Percentiles rank a stretch among this genome's conserved stretches.
Evolutionary conservation across 2,329 filamentous ascomycete species (phyloP).

Genomic region (Hypoxylon sp.): DNA sequence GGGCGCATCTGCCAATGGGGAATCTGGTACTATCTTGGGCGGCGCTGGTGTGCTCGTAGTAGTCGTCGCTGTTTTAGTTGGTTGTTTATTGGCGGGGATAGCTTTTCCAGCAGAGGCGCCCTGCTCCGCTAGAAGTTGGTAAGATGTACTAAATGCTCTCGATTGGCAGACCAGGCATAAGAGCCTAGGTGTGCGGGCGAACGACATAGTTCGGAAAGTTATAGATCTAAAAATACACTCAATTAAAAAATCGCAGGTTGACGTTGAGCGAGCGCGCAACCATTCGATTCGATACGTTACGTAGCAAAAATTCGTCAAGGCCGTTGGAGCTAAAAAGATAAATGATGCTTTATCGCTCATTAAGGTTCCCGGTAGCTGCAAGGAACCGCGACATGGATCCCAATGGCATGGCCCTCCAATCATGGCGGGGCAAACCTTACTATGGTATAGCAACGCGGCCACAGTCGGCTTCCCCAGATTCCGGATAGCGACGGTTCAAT

Average conservation of each 20-base stretch:
- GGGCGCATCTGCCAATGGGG: slow-evolving; percentile 70
- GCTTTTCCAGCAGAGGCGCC: slow-evolving; percentile 40
- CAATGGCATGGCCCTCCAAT: slow-evolving; percentile 31
- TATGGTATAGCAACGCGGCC: slow-evolving; percentile 29
- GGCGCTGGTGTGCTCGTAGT: slow-evolving; percentile 34
- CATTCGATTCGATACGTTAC: slow-evolving; percentile 10
- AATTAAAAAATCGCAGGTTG: slow-evolving; percentile 8
- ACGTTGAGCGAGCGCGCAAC: slow-evolving; percentile 10
- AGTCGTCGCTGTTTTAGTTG: slow-evolving; percentile 25
- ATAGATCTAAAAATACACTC: slow-evolving; percentile 30
- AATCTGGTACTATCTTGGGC: slow-evolving; percentile 54
- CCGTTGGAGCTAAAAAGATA: slow-evolving; percentile 26
- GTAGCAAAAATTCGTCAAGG: slow-evolving; percentile 30
- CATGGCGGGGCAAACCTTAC: slow-evolving; percentile 11
- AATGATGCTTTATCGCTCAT: slow-evolving; percentile 30
- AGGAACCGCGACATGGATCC: slow-evolving; percentile 42
- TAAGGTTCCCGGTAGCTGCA: slow-evolving; percentile 38
- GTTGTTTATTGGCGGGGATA: slow-evolving; percentile 19
- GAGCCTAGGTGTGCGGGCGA: slow-evolving; percentile 55
- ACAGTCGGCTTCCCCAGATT: slow-evolving; percentile 50
- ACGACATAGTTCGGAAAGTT: slow-evolving; percentile 39
- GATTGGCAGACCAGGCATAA: slow-evolving; percentile 68
- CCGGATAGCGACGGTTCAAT: slow-evolving; percentile 51
- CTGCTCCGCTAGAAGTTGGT: slow-evolving; percentile 55
- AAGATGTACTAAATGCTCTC: slow-evolving; percentile 65